Base-by-base conservation (phyloP, 148 eudicot species). In the Hydrangea macrophylla region DNA sequence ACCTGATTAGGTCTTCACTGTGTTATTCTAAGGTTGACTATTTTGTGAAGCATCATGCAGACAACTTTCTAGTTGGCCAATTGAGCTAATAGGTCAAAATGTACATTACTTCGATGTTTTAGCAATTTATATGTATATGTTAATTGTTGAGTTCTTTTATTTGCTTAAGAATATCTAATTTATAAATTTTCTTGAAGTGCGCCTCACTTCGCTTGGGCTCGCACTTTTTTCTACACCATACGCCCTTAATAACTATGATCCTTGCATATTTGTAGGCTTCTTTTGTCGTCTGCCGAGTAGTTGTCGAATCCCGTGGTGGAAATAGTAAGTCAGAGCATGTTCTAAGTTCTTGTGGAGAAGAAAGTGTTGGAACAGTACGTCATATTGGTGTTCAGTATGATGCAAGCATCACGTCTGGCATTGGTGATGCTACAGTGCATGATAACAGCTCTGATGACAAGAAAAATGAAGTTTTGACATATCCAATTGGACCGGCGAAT, bases 321-420 rank as follows among this genome's bases (percentile, higher is more conserved):
- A 73, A 64, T 42, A 80, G 39, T 55, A 42, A 71, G 12, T 78
- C 79, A 25, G 83, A 83, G 65, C 78, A 69, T 71, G 64, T 65
- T 28, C 71, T 80, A 26, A 80, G 87, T 60, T 85, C 85, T 2
- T 82, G 79, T 23, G 83, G 75, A 31, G 83, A 83, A 58, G 87
- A 79, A 39, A 78, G 81, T 64, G 65, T 69, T 59, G 77, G 78
- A 45, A 70, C 75, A 64, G 76, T 85, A 31, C 90, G 85, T 39
- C 83, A 81, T 66, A 65, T 85, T 56, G 90, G 87, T 60, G 68
- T 80, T 64, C 87, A 85, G 62, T 77, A 74, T 59, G 81, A 80
- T 72, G 83, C 83, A 50, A 67, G 74, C 20, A 48, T 39, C 42
- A 33, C 65, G 63, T 75, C 80, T 39, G 65, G 50, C 20, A 64